Evolutionary conservation across 1,139 yeast genomes (phyloP).

Genomic region (Blastobotrys serpentis): DNA sequence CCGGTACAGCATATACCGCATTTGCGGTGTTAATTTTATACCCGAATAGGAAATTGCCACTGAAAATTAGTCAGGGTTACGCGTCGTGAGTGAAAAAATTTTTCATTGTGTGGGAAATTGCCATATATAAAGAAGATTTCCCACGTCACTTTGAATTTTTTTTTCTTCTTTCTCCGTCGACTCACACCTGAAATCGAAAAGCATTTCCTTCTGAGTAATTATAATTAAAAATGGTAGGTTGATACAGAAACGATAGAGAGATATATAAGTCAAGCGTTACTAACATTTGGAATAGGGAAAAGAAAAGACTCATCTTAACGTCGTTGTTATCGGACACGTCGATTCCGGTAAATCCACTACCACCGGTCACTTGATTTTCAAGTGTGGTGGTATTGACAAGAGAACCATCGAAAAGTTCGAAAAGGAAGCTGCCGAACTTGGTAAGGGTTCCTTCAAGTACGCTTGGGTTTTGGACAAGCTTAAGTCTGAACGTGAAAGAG

Average conservation of each 20-base stretch:
- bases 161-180: slow-evolving; percentile 38
- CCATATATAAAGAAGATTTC: slow-evolving; percentile 14
- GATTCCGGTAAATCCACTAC: slow-evolving; percentile 98
- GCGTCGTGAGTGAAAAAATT: slow-evolving; percentile 11
- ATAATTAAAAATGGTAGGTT: slow-evolving; percentile 38
- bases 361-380: slow-evolving; percentile 98
- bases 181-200: slow-evolving; percentile 45
- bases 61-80: slow-evolving; percentile 8
- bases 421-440: slow-evolving; percentile 98
- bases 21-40: slow-evolving; percentile 5
- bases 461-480: slow-evolving; percentile 96
- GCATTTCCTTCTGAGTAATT: slow-evolving; percentile 44
- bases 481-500: slow-evolving; percentile 97
- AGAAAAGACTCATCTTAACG: slow-evolving; percentile 97
- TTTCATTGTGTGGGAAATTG: slow-evolving; percentile 8
- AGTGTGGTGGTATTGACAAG: slow-evolving; percentile 92
- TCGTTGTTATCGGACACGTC: slow-evolving; percentile 99
- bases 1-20: slow-evolving; percentile 11
- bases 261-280: too few species aligned
- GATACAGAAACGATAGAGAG: background rate
- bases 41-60: slow-evolving; percentile 9
- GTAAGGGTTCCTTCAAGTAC: slow-evolving; percentile 98
- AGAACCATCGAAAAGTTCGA: slow-evolving; percentile 98
- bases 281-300: slow-evolving; percentile 63
- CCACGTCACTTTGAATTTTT: slow-evolving; percentile 19